Percentiles rank a stretch among this genome's conserved stretches.
phyloP scores from a whole-genome alignment of 2,329 filamentous ascomycete genomes.

The Raffaelea albimanens region DNA sequence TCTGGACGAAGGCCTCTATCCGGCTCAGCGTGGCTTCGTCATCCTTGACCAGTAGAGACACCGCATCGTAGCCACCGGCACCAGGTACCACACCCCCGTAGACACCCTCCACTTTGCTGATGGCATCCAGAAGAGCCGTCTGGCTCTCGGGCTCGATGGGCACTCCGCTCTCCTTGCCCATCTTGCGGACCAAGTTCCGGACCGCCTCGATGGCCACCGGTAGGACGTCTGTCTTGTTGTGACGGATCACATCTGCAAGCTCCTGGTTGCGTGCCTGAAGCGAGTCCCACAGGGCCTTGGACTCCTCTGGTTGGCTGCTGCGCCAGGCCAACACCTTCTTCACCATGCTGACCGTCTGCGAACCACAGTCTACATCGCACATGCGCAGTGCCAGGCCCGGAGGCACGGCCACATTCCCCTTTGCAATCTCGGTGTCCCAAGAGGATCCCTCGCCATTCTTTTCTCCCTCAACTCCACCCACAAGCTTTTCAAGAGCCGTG shows the following conservation, averaged over 20 bases:
- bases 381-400: slow-evolving; percentile 69
- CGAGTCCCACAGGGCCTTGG: slow-evolving; percentile 62
- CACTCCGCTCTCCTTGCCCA: slow-evolving; percentile 66
- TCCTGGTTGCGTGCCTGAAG: slow-evolving; percentile 67
- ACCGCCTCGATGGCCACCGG: slow-evolving; percentile 36
- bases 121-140: slow-evolving; percentile 72
- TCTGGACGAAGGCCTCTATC: slow-evolving; percentile 52
- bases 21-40: slow-evolving; percentile 51
- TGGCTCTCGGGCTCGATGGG: slow-evolving; percentile 85
- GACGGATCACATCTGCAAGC: slow-evolving; percentile 55
- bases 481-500: slow-evolving; percentile 50
- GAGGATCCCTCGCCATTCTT: slow-evolving; percentile 33
- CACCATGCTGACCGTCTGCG: slow-evolving; percentile 90
- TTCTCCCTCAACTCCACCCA: slow-evolving; percentile 41
- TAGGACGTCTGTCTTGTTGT: slow-evolving; percentile 33
- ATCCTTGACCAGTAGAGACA: slow-evolving; percentile 71
- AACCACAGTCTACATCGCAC: slow-evolving; percentile 94
- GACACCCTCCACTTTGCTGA: slow-evolving; percentile 69
- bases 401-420: slow-evolving; percentile 63
- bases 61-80: slow-evolving; percentile 86
- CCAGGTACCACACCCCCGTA: slow-evolving; percentile 89
- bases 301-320: slow-evolving; percentile 50
- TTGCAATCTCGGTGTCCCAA: slow-evolving; percentile 75
- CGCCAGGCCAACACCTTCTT: slow-evolving; percentile 83
- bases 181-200: slow-evolving; percentile 59